Percentiles rank a stretch among this genome's conserved stretches.
Conservation (phyloP, 305 asterid genomes). For the Petunia hybrid region DNA sequence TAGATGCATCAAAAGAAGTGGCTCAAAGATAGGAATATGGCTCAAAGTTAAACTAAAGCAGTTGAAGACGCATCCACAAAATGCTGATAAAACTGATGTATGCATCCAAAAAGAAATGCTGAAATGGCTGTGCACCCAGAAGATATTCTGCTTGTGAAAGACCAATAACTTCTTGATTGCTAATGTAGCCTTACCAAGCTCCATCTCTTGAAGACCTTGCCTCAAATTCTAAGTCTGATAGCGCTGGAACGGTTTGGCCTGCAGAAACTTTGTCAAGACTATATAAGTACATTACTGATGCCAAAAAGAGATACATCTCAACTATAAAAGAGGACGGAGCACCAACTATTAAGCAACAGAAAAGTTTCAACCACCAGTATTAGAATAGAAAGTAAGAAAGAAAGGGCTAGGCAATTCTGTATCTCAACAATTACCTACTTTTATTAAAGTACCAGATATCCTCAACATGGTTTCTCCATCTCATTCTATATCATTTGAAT, state of each 20-base stretch:
- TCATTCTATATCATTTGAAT: background rate
- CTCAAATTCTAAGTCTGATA: slow-evolving; percentile 72
- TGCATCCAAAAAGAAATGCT: slow-evolving; percentile 21
- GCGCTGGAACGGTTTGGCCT: slow-evolving; percentile 56
- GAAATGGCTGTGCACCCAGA: slow-evolving; percentile 18
- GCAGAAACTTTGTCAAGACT: slow-evolving; percentile 38
- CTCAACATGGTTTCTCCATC: slow-evolving; percentile 8
- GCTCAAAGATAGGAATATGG: background rate
- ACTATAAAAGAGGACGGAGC: background rate
- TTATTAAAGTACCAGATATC: background rate
- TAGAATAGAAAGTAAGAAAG: background rate
- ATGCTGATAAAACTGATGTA: slow-evolving; percentile 8
- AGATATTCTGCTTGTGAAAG: slow-evolving; percentile 5
- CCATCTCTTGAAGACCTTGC: slow-evolving; percentile 81
- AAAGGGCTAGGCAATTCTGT: background rate
- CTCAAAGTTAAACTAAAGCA: background rate
- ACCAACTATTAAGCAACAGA: background rate
- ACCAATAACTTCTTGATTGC: slow-evolving; percentile 16
- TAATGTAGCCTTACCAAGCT: slow-evolving; percentile 68
- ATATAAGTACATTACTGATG: slow-evolving; percentile 18
- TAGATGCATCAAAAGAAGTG: background rate
- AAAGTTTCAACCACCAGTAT: background rate
- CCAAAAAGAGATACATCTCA: slow-evolving; percentile 2
- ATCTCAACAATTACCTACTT: background rate
- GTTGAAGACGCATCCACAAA: background rate